Conservation (phyloP, 805 yeast genomes). For the Candida silvicultrix region DNA sequence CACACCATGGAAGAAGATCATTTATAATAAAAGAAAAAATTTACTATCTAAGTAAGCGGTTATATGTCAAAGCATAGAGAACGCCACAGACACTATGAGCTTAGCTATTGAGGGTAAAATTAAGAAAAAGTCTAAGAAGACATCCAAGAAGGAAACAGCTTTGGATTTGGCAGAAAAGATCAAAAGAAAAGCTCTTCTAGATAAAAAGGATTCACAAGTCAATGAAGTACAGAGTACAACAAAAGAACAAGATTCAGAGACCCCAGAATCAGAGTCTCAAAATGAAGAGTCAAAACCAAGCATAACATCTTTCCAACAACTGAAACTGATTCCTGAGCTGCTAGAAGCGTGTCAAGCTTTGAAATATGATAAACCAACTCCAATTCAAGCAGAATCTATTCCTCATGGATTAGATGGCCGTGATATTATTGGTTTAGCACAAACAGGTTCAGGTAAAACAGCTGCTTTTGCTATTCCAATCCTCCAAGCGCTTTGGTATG, state of each 20-base stretch:
- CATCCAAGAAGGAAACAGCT: slow-evolving; percentile 28
- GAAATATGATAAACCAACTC: slow-evolving; percentile 80
- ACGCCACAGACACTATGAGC: not conserved
- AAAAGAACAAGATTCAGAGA: slow-evolving; percentile 1
- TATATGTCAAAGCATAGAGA: not conserved
- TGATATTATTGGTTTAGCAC: slow-evolving; percentile 94
- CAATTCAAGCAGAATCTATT: slow-evolving; percentile 86
- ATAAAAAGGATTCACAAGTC: slow-evolving; percentile 5
- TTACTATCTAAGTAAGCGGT: not conserved
- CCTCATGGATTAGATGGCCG: slow-evolving; percentile 88
- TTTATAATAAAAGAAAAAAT: slow-evolving; percentile 2
- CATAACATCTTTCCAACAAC: slow-evolving; percentile 41
- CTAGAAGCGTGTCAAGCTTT: slow-evolving; percentile 71
- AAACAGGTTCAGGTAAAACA: slow-evolving; percentile 97
- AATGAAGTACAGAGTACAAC: not conserved
- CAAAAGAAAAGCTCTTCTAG: slow-evolving; percentile 31
- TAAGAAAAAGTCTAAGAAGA: slow-evolving; percentile 19
- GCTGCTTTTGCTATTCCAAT: slow-evolving; percentile 98
- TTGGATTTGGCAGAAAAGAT: slow-evolving; percentile 53
- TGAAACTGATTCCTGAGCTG: slow-evolving; percentile 70
- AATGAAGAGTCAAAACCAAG: slow-evolving; percentile 13
- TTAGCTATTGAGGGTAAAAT: slow-evolving; percentile 6
- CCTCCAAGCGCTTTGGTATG: slow-evolving; percentile 83
- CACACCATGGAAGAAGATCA: slow-evolving; percentile 9
- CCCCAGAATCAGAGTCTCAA: slow-evolving; percentile 10